Evolutionary conservation across 345 rosid species (phyloP).

Genomic region (Pseudoturritis turrita): DNA sequence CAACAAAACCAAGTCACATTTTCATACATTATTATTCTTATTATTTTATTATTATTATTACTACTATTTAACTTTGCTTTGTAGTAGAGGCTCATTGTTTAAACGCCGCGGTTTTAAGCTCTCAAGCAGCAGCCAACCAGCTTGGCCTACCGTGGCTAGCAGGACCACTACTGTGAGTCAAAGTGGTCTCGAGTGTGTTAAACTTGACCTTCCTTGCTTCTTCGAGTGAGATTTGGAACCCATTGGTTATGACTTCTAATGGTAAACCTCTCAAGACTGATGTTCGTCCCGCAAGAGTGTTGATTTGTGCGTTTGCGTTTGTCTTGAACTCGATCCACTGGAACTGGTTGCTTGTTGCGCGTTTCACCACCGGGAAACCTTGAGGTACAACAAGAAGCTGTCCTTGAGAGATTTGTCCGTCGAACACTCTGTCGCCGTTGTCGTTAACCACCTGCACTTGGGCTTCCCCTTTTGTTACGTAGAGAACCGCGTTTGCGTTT

Average conservation of each 20-base stretch:
- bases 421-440: conserved; percentile 56
- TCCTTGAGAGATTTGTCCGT: conserved; percentile 47
- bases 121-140: conserved; percentile 6
- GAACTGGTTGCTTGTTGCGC: conserved; percentile 44
- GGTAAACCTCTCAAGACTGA: conserved; percentile 31
- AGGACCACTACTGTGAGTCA: conserved; percentile 27
- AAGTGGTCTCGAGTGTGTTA: conserved; percentile 30
- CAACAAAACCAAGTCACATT: conserved; percentile 25
- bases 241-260: conserved; percentile 17
- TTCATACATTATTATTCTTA: conserved; percentile 3
- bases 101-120: background rate
- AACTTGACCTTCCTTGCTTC: conserved; percentile 32
- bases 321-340: conserved; percentile 72
- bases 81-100: background rate
- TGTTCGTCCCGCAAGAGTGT: conserved; percentile 32
- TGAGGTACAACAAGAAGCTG: conserved; percentile 60
- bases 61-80: conserved; percentile 13
- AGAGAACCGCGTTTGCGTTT: conserved; percentile 59
- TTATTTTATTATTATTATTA: background rate
- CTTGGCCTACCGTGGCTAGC: conserved; percentile 17
- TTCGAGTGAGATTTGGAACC: conserved; percentile 21
- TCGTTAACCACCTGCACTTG: conserved; percentile 56
- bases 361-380: conserved; percentile 50
- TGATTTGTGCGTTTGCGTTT: conserved; percentile 33
- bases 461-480: conserved; percentile 51